Conservation (phyloP, 108 stramenopile genomes). For the Cyclostephanos invisitatus region DNA sequence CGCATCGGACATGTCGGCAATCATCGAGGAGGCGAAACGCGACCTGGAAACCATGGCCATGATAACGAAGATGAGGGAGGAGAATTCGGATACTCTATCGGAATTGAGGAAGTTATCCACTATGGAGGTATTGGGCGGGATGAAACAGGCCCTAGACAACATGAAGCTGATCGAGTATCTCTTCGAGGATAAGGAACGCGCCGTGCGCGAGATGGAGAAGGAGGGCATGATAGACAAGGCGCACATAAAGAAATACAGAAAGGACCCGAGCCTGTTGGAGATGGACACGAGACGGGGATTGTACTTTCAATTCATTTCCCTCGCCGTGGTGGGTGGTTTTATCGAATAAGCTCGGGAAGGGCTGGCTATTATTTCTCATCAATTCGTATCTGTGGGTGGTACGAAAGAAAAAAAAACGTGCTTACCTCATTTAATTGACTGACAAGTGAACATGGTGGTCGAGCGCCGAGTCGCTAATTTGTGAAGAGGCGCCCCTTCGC, state of each 20-base stretch:
- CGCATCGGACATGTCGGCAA: constrained; percentile 56
- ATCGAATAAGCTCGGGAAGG: constrained; percentile 16
- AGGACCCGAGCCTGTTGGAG: constrained; percentile 63
- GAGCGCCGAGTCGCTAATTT: neutral
- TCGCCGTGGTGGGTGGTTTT: constrained; percentile 62
- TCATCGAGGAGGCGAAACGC: constrained; percentile 50
- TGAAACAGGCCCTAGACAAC: constrained; percentile 63
- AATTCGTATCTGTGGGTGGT: too few relatives aligned
- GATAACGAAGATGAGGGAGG: constrained; percentile 53
- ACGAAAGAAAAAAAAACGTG: too few relatives aligned
- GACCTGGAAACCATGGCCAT: constrained; percentile 63
- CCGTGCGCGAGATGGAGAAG: constrained; percentile 60
- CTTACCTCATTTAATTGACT: neutral
- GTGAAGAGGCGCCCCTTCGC: neutral
- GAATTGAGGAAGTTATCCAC: constrained; percentile 36
- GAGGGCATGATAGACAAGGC: constrained; percentile 70
- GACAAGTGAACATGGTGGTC: too few relatives aligned
- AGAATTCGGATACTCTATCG: constrained; percentile 29
- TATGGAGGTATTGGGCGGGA: constrained; percentile 52
- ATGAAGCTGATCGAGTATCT: constrained; percentile 60
- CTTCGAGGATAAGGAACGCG: constrained; percentile 61
- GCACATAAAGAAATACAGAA: constrained; percentile 57
- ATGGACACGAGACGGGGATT: constrained; percentile 60
- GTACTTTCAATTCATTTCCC: constrained; percentile 63
- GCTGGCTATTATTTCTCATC: too few relatives aligned